Evolutionary conservation across 1,284 basidiomycete species (phyloP), one percentile per base, ranked within the genome.

Genomic region (Ceratobasidium sp.): DNA sequence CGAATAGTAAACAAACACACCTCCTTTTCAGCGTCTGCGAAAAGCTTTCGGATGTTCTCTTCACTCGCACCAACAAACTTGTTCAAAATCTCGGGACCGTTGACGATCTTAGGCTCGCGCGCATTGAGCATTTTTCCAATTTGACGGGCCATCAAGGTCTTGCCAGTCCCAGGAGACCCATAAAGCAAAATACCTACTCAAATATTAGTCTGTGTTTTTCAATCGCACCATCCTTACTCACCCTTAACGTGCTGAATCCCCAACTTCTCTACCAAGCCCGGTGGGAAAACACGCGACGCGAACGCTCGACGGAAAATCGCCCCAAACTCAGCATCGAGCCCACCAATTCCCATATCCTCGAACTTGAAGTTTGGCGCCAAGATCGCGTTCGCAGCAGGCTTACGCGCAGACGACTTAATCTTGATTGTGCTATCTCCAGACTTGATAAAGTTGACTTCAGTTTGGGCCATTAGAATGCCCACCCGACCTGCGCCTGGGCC

Each of bases 111-210:
- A 33, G 98, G 98, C 83, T 99, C 98, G 76, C 95, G 88, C 1
- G 98, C 97, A 80, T 99, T 99, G 77, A 99, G 87, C 96, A 99
- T 99, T 84, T 98, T 99, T 27, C 98, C 98, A 77, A 99, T 99
- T 86, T 99, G 98, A 57, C 98, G 88, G 4, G 98, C 98, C 87
- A 99, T 96, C 47, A 99, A 87, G 2, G 98, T 99, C 86, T 99
- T 99, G 78, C 98, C 98, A 9, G 98, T 99, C 81, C 98, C 97
- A 0, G 98, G 98, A 69, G 98, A 98, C 24, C 98, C 98, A 79
- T 93, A 95, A 0, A 99, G 89, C 62, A 99, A 88, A 77, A 99
- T 96, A 87, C 94, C 93, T 94, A 59, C 24, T 19, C 45, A 75
- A 24, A 31, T 17, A 36, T 71, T 56, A 71, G 29, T 22, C 56